Percentiles rank a stretch among this genome's conserved stretches.
Evolutionary conservation across 2,329 filamentous ascomycete genomes (phyloP).

Genomic region (Lasiodiplodia gonubiensis): DNA sequence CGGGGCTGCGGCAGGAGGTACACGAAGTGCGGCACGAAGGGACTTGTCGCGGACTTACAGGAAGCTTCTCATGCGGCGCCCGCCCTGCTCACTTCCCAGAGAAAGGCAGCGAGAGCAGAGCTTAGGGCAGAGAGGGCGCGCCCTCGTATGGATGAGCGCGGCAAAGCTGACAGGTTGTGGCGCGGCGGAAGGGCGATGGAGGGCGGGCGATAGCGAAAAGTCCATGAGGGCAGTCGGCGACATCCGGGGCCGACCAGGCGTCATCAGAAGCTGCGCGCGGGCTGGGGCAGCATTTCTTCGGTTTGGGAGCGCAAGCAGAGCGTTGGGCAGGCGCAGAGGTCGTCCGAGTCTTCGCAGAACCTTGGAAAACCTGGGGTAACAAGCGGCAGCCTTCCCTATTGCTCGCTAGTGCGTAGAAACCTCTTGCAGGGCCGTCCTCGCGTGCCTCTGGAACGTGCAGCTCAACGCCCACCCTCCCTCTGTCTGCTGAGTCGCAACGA

Average conservation of each 20-base stretch:
- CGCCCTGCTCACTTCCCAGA: slow-evolving; percentile 15
- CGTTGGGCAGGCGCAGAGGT: slow-evolving; percentile 12
- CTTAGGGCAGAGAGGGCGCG: slow-evolving; percentile 13
- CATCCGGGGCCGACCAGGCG: slow-evolving; percentile 17
- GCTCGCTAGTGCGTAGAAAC: slow-evolving; percentile 26
- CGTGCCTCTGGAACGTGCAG: slow-evolving; percentile 24
- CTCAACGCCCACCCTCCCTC: not conserved
- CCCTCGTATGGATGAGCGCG: not conserved
- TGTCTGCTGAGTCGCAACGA: slow-evolving; percentile 13
- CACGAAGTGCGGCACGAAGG: not conserved
- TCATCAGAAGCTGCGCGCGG: slow-evolving; percentile 7
- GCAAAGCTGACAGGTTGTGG: slow-evolving; percentile 1
- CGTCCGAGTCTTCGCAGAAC: slow-evolving; percentile 21
- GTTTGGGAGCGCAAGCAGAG: not conserved
- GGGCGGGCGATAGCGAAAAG: slow-evolving; percentile 20
- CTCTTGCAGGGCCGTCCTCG: slow-evolving; percentile 26
- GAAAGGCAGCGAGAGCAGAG: slow-evolving; percentile 16
- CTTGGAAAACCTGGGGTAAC: slow-evolving; percentile 27
- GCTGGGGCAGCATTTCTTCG: not conserved
- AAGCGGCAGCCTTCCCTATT: slow-evolving; percentile 24
- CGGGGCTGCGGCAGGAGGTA: not conserved
- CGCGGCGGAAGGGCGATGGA: slow-evolving; percentile 8
- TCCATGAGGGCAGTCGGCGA: slow-evolving; percentile 26
- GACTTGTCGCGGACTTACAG: slow-evolving; percentile 3
- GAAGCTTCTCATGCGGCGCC: slow-evolving; percentile 7